phyloP scores from a whole-genome alignment of 2,329 filamentous ascomycete genomes.

The Stachybotrys elegans region DNA sequence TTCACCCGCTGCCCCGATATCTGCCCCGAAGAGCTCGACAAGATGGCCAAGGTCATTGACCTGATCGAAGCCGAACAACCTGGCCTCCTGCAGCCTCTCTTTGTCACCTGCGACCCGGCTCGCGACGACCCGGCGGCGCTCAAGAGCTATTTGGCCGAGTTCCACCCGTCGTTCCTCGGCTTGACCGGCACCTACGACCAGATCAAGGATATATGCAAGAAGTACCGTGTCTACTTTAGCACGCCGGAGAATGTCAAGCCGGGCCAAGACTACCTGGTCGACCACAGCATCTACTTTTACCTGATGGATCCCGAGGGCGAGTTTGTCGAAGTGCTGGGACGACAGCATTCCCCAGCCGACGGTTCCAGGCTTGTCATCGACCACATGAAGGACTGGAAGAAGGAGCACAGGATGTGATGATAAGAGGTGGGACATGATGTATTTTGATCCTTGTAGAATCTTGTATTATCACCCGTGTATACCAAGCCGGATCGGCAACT shows the following conservation, averaged over 20 bases:
- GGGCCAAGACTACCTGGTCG: constrained; percentile 93
- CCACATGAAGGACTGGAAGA: constrained; percentile 65
- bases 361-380: constrained; percentile 78
- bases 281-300: constrained; percentile 99
- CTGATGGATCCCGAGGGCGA: constrained; percentile 98
- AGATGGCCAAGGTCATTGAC: constrained; percentile 96
- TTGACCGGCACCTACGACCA: constrained; percentile 91
- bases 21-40: constrained; percentile 97
- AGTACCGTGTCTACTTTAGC: constrained; percentile 94
- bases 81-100: constrained; percentile 65
- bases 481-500: too few species aligned
- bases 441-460: too few species aligned
- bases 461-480: too few species aligned
- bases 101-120: constrained; percentile 92
- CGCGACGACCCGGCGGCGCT: constrained; percentile 83
- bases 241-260: constrained; percentile 84
- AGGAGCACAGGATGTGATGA: not conserved
- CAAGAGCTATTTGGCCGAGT: constrained; percentile 82
- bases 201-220: constrained; percentile 91
- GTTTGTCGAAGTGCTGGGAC: constrained; percentile 93
- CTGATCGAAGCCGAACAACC: constrained; percentile 50
- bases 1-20: constrained; percentile 99
- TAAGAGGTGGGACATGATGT: too few species aligned
- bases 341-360: constrained; percentile 87
- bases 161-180: constrained; percentile 80